Conservation (phyloP, 1,139 yeast genomes). For the Ashbya aceris region DNA sequence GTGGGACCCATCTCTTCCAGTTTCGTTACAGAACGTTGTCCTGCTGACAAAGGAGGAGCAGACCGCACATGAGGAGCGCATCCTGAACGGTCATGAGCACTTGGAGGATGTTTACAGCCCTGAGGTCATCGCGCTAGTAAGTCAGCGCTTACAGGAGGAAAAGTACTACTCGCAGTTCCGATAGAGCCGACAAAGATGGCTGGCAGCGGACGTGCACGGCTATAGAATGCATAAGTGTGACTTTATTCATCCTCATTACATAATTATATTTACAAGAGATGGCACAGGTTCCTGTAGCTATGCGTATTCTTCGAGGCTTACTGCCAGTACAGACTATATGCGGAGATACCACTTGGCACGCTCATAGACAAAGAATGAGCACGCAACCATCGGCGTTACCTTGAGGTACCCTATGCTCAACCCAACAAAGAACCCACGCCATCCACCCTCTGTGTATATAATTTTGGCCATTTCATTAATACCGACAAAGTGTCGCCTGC, state of each 20-base stretch:
- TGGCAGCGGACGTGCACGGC: neutral
- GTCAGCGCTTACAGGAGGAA: constrained; percentile 64
- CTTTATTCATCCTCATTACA: neutral
- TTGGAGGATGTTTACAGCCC: constrained; percentile 55
- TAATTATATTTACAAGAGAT: neutral
- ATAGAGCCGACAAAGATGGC: constrained; percentile 15
- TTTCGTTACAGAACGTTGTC: constrained; percentile 64
- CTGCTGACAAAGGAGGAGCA: constrained; percentile 87
- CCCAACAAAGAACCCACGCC: constrained; percentile 86
- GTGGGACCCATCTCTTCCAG: constrained; percentile 63
- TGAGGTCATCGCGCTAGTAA: constrained; percentile 51
- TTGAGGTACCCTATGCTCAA: constrained; percentile 89
- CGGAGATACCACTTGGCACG: constrained; percentile 63
- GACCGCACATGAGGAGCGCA: constrained; percentile 61
- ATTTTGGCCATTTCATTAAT: constrained; percentile 36
- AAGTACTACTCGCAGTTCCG: constrained; percentile 55
- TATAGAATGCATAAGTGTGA: too few species aligned
- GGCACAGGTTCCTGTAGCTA: neutral
- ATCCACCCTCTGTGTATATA: constrained; percentile 63
- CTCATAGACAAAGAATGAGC: constrained; percentile 91
- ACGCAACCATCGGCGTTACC: constrained; percentile 95
- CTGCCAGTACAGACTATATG: constrained; percentile 31
- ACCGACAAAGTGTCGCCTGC: constrained; percentile 34
- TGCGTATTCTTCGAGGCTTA: neutral
- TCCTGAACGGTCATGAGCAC: constrained; percentile 55